Percentiles rank a stretch among this genome's conserved stretches.
Conservation (phyloP, 1,284 basidiomycete species). For the Ganoderma resinaceum region DNA sequence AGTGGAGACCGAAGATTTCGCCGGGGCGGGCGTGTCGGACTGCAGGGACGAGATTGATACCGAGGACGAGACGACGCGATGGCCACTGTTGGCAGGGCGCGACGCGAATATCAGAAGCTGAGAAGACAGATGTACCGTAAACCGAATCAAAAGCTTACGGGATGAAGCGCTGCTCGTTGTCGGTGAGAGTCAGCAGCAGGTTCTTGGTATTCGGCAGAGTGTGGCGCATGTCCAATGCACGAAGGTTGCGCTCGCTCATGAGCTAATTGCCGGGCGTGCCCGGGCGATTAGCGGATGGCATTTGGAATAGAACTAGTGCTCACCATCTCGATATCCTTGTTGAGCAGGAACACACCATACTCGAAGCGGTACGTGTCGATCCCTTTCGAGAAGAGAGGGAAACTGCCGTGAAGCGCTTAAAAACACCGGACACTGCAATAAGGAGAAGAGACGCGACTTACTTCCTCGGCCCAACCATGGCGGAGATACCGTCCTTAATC, state of each 20-base stretch:
- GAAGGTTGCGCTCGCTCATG: conserved; percentile 88
- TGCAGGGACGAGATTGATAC: conserved; percentile 36
- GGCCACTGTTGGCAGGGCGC: conserved; percentile 15
- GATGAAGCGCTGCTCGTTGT: conserved; percentile 59
- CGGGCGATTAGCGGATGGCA: background rate
- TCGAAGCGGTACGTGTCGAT: conserved; percentile 98
- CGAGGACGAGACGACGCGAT: conserved; percentile 33
- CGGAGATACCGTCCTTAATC: conserved; percentile 89
- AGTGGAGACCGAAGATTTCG: conserved; percentile 31
- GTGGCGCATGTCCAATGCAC: conserved; percentile 92
- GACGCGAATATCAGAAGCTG: conserved; percentile 10
- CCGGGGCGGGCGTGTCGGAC: conserved; percentile 39
- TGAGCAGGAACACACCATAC: conserved; percentile 96
- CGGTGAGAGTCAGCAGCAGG: conserved; percentile 84
- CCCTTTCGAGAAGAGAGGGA: conserved; percentile 92
- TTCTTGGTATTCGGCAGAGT: conserved; percentile 98
- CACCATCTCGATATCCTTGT: conserved; percentile 97
- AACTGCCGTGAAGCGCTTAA: conserved; percentile 56
- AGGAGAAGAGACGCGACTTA: conserved; percentile 48
- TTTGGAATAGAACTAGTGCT: conserved; percentile 33
- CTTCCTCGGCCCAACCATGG: conserved; percentile 94
- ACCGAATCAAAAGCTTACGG: conserved; percentile 46
- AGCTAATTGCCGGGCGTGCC: conserved; percentile 58
- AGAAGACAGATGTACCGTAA: conserved; percentile 1
- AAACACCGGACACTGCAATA: conserved; percentile 22